These are phyloP conservation scores for Suillus alpinus DNA, from an alignment of 768 basidiomycete species.

Conservation along the genomic window DNA sequence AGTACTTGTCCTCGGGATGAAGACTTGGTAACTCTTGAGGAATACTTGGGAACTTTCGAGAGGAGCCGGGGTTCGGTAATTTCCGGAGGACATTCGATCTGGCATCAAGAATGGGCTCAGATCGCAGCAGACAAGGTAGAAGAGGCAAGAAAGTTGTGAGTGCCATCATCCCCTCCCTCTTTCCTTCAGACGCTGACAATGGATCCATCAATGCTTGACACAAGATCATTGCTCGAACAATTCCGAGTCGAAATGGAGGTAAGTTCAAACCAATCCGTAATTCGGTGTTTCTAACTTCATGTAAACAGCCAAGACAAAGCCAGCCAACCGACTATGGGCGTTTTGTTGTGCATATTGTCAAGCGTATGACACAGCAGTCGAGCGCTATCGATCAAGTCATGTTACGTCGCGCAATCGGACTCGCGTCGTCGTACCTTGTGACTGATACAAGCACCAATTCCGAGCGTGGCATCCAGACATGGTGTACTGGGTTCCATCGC, in stretches of 20 bases:
- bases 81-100: constrained; percentile 1
- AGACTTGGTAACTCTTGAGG: neutral
- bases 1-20: neutral
- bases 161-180: neutral
- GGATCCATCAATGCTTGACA: constrained; percentile 22
- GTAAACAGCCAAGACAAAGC: constrained; percentile 25
- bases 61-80: constrained; percentile 5
- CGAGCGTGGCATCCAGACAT: constrained; percentile 53
- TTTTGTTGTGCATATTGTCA: constrained; percentile 56
- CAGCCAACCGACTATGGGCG: constrained; percentile 57
- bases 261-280: constrained; percentile 11
- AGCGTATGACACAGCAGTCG: constrained; percentile 44
- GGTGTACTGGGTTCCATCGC: constrained; percentile 64
- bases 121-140: constrained; percentile 1
- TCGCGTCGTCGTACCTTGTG: constrained; percentile 77
- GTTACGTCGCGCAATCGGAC: constrained; percentile 61
- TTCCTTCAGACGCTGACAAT: constrained; percentile 11
- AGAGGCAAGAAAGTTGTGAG: neutral
- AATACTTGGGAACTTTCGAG: neutral
- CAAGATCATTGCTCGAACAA: constrained; percentile 18
- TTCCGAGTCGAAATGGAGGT: constrained; percentile 31
- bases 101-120: neutral
- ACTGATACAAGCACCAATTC: constrained; percentile 68
- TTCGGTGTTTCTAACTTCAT: neutral
- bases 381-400: constrained; percentile 56